Base-by-base conservation (phyloP, 2,329 filamentous ascomycete genomes). In the Trichoderma guizhouense region DNA sequence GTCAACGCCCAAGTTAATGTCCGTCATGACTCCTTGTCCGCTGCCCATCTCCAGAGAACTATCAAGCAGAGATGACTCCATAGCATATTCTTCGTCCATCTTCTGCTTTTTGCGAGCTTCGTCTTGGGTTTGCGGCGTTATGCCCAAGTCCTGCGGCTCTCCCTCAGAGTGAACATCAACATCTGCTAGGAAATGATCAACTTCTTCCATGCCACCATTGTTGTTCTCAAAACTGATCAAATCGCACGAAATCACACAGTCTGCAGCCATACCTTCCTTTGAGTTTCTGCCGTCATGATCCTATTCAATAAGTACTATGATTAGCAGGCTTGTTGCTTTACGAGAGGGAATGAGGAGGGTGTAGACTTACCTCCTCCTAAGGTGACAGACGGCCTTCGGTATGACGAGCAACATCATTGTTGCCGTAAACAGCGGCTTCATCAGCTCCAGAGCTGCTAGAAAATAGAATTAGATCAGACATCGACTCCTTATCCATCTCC, bases 341-440 rank as follows among this genome's bases (percentile, higher is more conserved):
- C 15, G 36, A 18, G 26, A 14, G 21, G 6, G 18, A 61, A 26
- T 32, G n/a, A n/a, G 15, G 21, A 3, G 11, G 3, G 2, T 11
- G 28, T 11, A n/a, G 7, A 71, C 73, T 72, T 36, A 78, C 76
- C 47, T 75, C 74, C 47, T 76, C 74, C 77, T 76, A 79, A 39
- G 77, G 75, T 28, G 77, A 77, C 26, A 79, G 71, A 26, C 78
- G 74, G 34, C 77, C 77, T 11, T 74, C 71, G 18, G 51, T 30
- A 15, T 32, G 43, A 12, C 30, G 43, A 11, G 34, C 18, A 43
- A 12, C 30, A 43, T 43, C 15, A 18, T 70, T 15, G 7, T 57
- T 21, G 2, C 5, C 12, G 26, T 24, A 30, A 18, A 36, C 30
- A 30, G 26, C 28, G 15, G 14, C 21, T 18, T 62, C 57, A 7